phyloP scores from a whole-genome alignment of 106 monocot genomes.

The Acanthochlamys bracteata region DNA sequence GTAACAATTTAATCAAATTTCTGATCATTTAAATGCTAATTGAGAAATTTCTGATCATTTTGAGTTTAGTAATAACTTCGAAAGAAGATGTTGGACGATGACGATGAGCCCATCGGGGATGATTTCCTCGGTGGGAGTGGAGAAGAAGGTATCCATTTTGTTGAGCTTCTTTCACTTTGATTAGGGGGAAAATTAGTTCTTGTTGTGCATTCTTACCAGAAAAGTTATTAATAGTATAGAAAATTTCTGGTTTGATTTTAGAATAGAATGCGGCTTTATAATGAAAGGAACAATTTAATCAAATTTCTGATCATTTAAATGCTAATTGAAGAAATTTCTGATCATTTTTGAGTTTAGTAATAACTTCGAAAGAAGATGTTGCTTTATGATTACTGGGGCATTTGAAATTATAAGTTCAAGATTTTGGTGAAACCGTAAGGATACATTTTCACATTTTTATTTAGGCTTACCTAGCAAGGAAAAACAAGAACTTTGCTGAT shows the following conservation, averaged over 20 bases:
- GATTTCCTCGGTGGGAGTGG: conserved; percentile 62
- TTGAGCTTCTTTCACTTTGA: not conserved
- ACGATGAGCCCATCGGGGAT: conserved; percentile 62
- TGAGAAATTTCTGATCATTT: not conserved
- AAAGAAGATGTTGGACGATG: conserved; percentile 12
- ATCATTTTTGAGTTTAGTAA: not conserved
- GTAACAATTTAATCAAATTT: too few relatives aligned
- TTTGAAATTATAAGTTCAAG: too few relatives aligned
- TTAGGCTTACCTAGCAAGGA: too few relatives aligned
- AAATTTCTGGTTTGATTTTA: not conserved
- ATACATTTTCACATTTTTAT: too few relatives aligned
- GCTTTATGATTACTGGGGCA: too few relatives aligned
- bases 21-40: too few relatives aligned
- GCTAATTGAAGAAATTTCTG: not conserved
- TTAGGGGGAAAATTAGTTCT: not conserved
- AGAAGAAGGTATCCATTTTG: conserved; percentile 28
- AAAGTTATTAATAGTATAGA: not conserved
- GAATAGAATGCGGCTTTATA: too few relatives aligned
- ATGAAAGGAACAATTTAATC: too few relatives aligned
- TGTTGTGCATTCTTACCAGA: not conserved
- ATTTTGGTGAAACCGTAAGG: too few relatives aligned
- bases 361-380: not conserved
- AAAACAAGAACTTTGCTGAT: too few relatives aligned
- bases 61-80: not conserved
- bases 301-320: too few relatives aligned